phyloP scores from a whole-genome alignment of 345 rosid genomes.

The Euclidium syriacum region DNA sequence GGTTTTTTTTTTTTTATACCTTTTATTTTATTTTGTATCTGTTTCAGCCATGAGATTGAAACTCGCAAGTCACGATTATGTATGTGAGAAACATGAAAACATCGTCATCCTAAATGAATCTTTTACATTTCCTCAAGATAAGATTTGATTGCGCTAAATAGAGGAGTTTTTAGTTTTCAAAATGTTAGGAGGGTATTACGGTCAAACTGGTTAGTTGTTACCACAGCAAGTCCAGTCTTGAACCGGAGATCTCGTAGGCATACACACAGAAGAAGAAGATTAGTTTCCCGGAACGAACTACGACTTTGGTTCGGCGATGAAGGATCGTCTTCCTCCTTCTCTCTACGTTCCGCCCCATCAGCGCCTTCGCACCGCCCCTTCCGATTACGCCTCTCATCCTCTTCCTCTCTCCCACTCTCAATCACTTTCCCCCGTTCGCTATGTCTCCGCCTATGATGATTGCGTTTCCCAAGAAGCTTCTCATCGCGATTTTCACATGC shows the following conservation, averaged over 20 bases:
- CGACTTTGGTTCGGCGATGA: slow-evolving; percentile 39
- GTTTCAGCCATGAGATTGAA: neutral
- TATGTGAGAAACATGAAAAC: slow-evolving; percentile 11
- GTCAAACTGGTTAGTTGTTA: neutral
- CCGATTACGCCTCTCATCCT: slow-evolving; percentile 24
- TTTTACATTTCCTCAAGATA: neutral
- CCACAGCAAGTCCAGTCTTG: neutral
- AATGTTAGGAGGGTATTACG: neutral
- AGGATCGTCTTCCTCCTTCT: slow-evolving; percentile 64
- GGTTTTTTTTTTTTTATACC: neutral
- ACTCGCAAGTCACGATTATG: slow-evolving; percentile 4
- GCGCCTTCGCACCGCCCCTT: slow-evolving; percentile 48
- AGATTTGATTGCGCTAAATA: too few relatives aligned
- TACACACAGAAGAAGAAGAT: too few relatives aligned
- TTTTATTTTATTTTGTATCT: neutral
- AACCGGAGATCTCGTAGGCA: slow-evolving; percentile 22
- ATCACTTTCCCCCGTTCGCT: slow-evolving; percentile 29
- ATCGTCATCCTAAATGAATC: neutral
- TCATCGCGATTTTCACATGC: neutral
- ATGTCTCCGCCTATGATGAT: slow-evolving; percentile 22
- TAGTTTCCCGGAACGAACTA: slow-evolving; percentile 9
- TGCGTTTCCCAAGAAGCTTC: slow-evolving; percentile 10
- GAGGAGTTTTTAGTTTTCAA: neutral
- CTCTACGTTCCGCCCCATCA: slow-evolving; percentile 79
- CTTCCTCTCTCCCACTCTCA: slow-evolving; percentile 23